Base-by-base conservation (phyloP, 2,329 filamentous ascomycete genomes). In the Hymenoscyphus repandus region DNA sequence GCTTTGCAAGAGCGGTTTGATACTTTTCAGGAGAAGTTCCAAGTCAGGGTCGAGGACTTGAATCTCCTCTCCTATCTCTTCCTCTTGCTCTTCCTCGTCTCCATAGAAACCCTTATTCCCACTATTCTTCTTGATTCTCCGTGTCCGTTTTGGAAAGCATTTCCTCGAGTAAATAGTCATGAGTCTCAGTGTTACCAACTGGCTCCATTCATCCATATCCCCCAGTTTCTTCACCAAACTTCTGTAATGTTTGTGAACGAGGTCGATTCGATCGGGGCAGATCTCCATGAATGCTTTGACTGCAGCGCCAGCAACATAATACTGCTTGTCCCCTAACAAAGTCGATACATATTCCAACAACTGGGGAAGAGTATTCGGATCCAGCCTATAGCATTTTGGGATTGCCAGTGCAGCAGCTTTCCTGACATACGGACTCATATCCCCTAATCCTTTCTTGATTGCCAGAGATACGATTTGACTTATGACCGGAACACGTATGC, bases 201-300 rank as follows among this genome's bases (percentile, higher is more conserved):
- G 93, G 38, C 90, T 88, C 93, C 93, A 99, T 70, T 99, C 93
- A 64, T 99, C 93, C 93, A 99, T 99, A 66, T 99, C 93, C 20
- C 96, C 90, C 47, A 97, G 73, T 73, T 96, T 96, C 68, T 83
- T 88, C 56, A 95, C 84, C 56, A 99, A 73, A 33, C 80, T 77
- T 45, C 89, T 82, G 70, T 97, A 99, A 66, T 96, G 87, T 58
- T 86, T 84, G 69, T 99, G 93, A 59, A 99, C 83, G 53, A 99
- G 72, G 66, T 96, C 91, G 57, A 96, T 78, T 48, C 87, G 77
- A 13, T 95, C 86, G 0, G 93, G 91, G 59, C 92, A 97, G 27
- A 97, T 76, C 58, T 96, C 90, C 68, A 95, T 70, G 62, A 95
- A 96, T 0, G 93, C 88, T 34, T 85, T 82, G 3, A 97, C 90